Percentiles rank a stretch among this genome's conserved stretches.
Conservation (phyloP, 2,329 filamentous ascomycete genomes). For the Ophiostoma sp. region DNA sequence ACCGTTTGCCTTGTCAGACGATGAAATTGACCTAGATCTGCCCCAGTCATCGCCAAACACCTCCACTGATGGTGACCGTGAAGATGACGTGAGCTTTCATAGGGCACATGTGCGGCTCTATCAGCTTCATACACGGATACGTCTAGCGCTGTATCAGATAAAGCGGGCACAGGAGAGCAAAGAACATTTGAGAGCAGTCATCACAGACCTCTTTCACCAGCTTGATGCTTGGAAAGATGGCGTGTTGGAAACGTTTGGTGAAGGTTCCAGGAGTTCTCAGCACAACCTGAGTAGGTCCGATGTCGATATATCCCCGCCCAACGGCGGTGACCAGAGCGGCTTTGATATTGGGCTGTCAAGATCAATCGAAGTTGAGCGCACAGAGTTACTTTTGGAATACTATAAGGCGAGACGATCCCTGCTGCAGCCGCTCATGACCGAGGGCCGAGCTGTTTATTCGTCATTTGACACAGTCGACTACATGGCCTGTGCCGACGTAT, state of each 20-base stretch:
- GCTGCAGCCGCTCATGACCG: slow-evolving; percentile 23
- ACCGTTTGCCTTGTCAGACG: slow-evolving; percentile 25
- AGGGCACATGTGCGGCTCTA: slow-evolving; percentile 22
- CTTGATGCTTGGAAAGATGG: slow-evolving; percentile 19
- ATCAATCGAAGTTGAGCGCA: background rate
- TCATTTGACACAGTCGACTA: slow-evolving; percentile 16
- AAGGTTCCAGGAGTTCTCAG: background rate
- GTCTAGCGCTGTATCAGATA: slow-evolving; percentile 21
- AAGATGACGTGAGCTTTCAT: slow-evolving; percentile 16
- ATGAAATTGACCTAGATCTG: slow-evolving; percentile 24
- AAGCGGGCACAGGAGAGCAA: background rate
- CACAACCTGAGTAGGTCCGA: background rate
- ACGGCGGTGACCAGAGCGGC: background rate
- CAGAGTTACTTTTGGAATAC: slow-evolving; percentile 20
- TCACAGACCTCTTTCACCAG: slow-evolving; percentile 5
- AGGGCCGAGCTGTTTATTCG: slow-evolving; percentile 7
- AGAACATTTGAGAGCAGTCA: background rate
- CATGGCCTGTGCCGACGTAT: slow-evolving; percentile 21
- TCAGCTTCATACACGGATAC: slow-evolving; percentile 23
- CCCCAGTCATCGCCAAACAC: background rate
- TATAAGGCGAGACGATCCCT: slow-evolving; percentile 20
- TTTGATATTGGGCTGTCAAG: background rate
- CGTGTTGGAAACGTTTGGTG: slow-evolving; percentile 17
- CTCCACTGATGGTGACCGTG: background rate
- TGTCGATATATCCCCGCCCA: background rate